A percentile compares a stretch with the other conserved stretches of the same genome.
Conservation (phyloP, 129 eudicot species). For the Helianthus tuberosus region DNA sequence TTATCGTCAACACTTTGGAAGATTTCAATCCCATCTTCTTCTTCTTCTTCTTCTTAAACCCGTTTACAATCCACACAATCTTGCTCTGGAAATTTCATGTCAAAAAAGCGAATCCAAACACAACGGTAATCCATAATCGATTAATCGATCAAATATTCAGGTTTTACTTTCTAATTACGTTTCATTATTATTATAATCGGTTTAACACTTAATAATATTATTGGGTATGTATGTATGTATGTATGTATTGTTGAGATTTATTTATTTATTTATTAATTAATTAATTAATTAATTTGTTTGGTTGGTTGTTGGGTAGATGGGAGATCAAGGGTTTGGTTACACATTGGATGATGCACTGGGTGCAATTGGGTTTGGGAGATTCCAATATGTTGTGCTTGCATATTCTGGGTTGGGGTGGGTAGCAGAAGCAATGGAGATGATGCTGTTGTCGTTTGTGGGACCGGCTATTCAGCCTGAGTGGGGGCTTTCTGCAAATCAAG, state of each 20-base stretch:
- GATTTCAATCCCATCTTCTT: not conserved
- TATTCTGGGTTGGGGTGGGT: conserved; percentile 71
- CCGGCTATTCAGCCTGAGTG: conserved; percentile 70
- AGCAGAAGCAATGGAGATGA: conserved; percentile 76
- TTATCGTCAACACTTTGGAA: conserved; percentile 20
- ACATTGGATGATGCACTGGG: conserved; percentile 71
- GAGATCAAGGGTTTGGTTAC: conserved; percentile 40
- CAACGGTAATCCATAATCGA: conserved; percentile 27
- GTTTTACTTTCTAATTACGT: conserved; percentile 1
- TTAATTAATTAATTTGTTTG: too few species aligned
- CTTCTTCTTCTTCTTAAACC: not conserved
- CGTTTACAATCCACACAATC: conserved; percentile 15
- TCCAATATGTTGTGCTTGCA: conserved; percentile 59
- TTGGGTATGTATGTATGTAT: too few species aligned
- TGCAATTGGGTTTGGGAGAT: conserved; percentile 64
- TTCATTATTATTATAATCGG: too few species aligned
- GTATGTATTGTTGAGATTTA: too few species aligned
- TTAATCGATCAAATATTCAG: not conserved
- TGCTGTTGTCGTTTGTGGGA: conserved; percentile 75
- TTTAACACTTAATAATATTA: too few species aligned
- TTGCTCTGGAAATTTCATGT: conserved; percentile 11
- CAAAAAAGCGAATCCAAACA: conserved; percentile 23
- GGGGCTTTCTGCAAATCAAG: conserved; percentile 60
- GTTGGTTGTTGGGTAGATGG: conserved; percentile 38
- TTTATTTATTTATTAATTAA: too few species aligned